Conservation (phyloP, 176 grass and related monocot genomes). For the Oropetium thomaeum region DNA sequence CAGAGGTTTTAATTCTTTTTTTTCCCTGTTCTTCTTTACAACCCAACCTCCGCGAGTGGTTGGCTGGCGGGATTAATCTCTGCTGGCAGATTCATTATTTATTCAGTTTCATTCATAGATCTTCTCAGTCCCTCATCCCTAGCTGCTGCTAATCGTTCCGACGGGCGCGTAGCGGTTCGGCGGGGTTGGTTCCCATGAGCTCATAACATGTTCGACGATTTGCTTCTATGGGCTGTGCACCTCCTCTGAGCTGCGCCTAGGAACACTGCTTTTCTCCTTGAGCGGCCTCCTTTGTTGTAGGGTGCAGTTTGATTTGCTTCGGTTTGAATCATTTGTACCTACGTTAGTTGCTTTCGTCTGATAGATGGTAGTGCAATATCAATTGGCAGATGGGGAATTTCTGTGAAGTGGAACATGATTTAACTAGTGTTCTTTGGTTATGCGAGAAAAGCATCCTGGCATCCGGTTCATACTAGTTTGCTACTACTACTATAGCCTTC, state of each 20-base stretch:
- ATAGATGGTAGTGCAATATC: background rate
- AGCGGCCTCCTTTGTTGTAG: background rate
- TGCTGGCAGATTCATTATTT: background rate
- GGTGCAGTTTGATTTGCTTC: background rate
- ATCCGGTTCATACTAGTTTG: background rate
- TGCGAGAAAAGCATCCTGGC: background rate
- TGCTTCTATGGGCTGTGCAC: background rate
- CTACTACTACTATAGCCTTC: too few species aligned
- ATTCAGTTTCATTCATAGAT: background rate
- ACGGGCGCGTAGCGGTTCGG: background rate
- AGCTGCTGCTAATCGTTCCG: background rate
- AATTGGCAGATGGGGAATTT: background rate
- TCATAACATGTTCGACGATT: constrained; percentile 12
- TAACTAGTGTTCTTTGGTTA: background rate
- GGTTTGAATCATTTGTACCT: background rate
- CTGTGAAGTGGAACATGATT: background rate
- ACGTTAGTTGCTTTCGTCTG: background rate
- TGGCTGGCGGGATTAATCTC: background rate
- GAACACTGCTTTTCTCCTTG: background rate
- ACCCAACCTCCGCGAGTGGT: background rate
- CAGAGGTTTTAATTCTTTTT: background rate
- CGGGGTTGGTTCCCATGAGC: background rate
- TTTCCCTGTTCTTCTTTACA: background rate
- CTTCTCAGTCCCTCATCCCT: background rate
- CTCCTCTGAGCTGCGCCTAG: background rate